Conservation (phyloP, 2,329 filamentous ascomycete species). For the Alternaria triticimaculans region DNA sequence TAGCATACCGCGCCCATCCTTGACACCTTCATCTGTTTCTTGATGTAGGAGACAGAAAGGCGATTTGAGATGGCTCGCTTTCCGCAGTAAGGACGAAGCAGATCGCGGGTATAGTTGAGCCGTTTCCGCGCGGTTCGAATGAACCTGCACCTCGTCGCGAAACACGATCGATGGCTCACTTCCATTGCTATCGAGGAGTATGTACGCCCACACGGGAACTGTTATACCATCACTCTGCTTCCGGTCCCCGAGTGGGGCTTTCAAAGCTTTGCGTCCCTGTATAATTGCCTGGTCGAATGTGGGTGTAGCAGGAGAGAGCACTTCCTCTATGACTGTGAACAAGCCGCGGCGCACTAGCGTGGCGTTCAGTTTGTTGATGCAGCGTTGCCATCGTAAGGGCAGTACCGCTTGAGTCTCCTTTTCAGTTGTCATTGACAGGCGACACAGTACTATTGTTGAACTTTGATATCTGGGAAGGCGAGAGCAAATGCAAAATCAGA, state of each 20-base stretch:
- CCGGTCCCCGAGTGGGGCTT: not conserved
- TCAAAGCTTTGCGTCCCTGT: not conserved
- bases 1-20: not conserved
- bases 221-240: not conserved
- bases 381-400: not conserved
- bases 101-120: not conserved
- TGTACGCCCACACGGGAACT: not conserved
- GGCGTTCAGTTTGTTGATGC: not conserved
- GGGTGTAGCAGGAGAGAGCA: not conserved
- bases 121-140: accelerated
- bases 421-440: not conserved
- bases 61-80: not conserved
- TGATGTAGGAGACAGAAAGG: not conserved
- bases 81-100: not conserved
- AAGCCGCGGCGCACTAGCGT: not conserved
- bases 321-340: not conserved
- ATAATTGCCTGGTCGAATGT: not conserved
- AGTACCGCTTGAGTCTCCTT: not conserved
- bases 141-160: not conserved
- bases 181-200: not conserved
- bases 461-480: not conserved
- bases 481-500: not conserved
- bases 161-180: not conserved
- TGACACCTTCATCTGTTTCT: not conserved
- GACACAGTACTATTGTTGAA: not conserved